Evolutionary conservation across 257 asterid genomes (phyloP).

Genomic region (Plectranthus barbatus): DNA sequence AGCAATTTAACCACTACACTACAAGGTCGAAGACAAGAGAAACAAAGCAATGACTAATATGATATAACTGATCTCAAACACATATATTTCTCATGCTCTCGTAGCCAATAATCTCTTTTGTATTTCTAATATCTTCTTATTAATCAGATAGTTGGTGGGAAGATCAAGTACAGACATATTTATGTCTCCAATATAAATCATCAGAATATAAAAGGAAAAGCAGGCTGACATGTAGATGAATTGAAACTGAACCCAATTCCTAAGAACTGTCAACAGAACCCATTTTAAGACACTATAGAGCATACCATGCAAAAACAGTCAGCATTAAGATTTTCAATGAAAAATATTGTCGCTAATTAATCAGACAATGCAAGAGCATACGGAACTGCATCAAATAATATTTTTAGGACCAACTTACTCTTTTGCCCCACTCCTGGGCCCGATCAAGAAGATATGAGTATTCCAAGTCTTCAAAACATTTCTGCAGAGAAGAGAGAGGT

Average conservation of each 20-base stretch:
- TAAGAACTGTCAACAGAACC: neutral
- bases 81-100: neutral
- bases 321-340: too few species aligned
- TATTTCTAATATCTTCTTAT: neutral
- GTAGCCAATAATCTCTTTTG: too few species aligned
- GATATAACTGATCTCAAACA: neutral
- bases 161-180: neutral
- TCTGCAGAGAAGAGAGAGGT: conserved; percentile 92
- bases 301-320: neutral
- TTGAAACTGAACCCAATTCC: neutral
- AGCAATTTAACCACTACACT: too few species aligned
- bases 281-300: neutral
- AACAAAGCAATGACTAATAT: neutral
- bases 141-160: neutral
- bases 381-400: neutral
- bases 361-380: too few species aligned
- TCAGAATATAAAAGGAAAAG: neutral
- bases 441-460: conserved; percentile 86
- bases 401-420: conserved; percentile 33
- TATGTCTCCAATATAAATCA: neutral
- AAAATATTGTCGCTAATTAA: too few species aligned
- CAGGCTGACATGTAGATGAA: neutral
- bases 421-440: conserved; percentile 81
- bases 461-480: conserved; percentile 88
- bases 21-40: too few species aligned